Evolutionary conservation across 2,329 filamentous ascomycete species (phyloP), one percentile per base, ranked within the genome.

Genomic region (Aureobasidium leucospermi): DNA sequence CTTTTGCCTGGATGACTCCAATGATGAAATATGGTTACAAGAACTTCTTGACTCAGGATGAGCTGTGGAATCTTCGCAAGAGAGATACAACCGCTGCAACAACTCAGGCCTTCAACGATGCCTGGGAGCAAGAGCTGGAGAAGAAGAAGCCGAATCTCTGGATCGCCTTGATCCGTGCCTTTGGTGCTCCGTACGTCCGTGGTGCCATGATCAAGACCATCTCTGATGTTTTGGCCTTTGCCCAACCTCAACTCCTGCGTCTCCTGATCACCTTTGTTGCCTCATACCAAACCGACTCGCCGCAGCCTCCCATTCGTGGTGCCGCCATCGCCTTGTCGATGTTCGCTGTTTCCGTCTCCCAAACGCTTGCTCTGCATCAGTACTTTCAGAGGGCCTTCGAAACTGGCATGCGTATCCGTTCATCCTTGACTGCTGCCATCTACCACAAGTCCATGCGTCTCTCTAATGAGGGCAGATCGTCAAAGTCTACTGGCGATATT

Each of bases 1-100:
- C 93, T 0, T 99, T 99, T 73, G 87, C 88, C 58, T 99, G 94
- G 94, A 96, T 99, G 93, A 97, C 94, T 0, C 92, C 94, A 0
- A 78, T 99, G 83, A 99, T 99, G 94, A 91, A 86, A 70, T 87
- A 87, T 69, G 94, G 94, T 1, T 97, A 99, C 78, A 89, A 88
- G 69, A 85, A 92, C 61, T 99, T 85, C 71, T 79, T 99, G 63
- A 96, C 91, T 1, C 91, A 97, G 71, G 90, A 96, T 64, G 93
- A 99, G 72, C 81, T 99, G 28, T 99, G 95, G 95, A 93, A 90
- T 62, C 78, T 99, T 60, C 84, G 91, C 42, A 87, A 85, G 68
- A 78, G 82, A 61, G 93, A 97, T 70, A 87, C 87, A 36, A 96
- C 93, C 10, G 84, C 84, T 65, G 78, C 80, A 11, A 96, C 93